These are phyloP conservation scores for Lachnellula cervina DNA, from an alignment of 2,329 filamentous ascomycete species.

Conservation along the genomic window DNA sequence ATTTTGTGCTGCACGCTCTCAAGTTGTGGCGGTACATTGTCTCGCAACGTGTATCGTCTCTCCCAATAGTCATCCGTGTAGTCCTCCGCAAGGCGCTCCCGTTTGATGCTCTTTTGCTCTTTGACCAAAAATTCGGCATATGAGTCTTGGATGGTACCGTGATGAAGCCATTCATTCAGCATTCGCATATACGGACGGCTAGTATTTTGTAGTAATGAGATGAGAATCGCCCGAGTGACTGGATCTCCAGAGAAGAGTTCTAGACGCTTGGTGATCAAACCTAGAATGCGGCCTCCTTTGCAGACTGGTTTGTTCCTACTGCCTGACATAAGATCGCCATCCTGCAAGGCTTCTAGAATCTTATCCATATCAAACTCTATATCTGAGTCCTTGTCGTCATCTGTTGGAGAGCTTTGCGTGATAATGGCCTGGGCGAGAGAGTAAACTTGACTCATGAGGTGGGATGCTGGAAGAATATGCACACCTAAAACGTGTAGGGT, in stretches of 20 bases:
- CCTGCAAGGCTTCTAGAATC: conserved; percentile 84
- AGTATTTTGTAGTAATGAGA: conserved; percentile 76
- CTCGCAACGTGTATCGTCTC: conserved; percentile 89
- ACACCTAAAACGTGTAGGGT: conserved; percentile 91
- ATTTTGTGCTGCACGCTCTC: conserved; percentile 91
- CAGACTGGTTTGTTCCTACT: conserved; percentile 81
- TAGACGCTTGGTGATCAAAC: conserved; percentile 76
- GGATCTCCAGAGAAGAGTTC: conserved; percentile 93
- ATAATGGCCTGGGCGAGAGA: conserved; percentile 81
- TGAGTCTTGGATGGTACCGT: conserved; percentile 89
- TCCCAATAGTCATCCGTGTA: conserved; percentile 99
- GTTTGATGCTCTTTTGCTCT: conserved; percentile 89
- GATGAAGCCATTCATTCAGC: conserved; percentile 98
- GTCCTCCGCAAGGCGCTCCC: conserved; percentile 87
- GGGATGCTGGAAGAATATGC: conserved; percentile 82
- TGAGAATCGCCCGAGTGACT: conserved; percentile 75
- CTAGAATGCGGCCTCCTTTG: conserved; percentile 94
- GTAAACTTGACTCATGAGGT: conserved; percentile 89
- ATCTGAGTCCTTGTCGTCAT: conserved; percentile 65
- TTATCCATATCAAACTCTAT: conserved; percentile 77
- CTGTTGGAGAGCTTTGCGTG: conserved; percentile 80
- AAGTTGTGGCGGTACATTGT: conserved; percentile 88
- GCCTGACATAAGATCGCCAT: conserved; percentile 73
- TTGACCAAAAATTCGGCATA: conserved; percentile 93
- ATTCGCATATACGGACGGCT: conserved; percentile 96